Conservation (phyloP, 2,329 filamentous ascomycete genomes). For the Claviceps spartinae region DNA sequence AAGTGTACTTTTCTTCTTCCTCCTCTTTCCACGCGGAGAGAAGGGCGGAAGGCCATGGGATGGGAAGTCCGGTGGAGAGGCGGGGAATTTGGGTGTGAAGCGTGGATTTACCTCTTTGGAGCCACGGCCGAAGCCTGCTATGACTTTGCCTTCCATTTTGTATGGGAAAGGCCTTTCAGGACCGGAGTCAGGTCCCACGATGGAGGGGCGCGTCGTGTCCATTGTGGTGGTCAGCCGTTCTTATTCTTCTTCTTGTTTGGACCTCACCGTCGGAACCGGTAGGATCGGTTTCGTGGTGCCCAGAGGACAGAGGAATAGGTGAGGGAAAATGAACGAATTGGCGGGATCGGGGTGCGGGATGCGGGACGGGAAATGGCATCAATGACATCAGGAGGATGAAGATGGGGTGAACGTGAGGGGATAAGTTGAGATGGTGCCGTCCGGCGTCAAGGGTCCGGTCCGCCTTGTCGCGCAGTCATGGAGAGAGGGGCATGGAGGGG, state of each 20-base stretch:
- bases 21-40: too few species aligned
- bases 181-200: slow-evolving; percentile 60
- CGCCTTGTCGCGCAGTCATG: not conserved
- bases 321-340: too few species aligned
- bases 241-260: not conserved
- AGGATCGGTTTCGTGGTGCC: too few species aligned
- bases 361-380: too few species aligned
- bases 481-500: not conserved
- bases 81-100: slow-evolving; percentile 10
- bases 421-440: not conserved
- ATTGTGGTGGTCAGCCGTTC: not conserved
- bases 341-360: too few species aligned
- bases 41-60: too few species aligned
- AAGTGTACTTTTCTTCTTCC: too few species aligned
- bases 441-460: not conserved
- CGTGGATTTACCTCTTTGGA: slow-evolving; percentile 59
- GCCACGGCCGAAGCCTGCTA: slow-evolving; percentile 85
- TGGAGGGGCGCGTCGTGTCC: slow-evolving; percentile 38
- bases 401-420: not conserved
- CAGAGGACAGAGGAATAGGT: too few species aligned
- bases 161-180: slow-evolving; percentile 72
- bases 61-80: not conserved
- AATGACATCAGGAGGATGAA: not conserved
- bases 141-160: slow-evolving; percentile 71
- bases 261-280: too few species aligned